Evolutionary conservation across 2,329 filamentous ascomycete genomes (phyloP).

Genomic region (Fusarium devonianum): DNA sequence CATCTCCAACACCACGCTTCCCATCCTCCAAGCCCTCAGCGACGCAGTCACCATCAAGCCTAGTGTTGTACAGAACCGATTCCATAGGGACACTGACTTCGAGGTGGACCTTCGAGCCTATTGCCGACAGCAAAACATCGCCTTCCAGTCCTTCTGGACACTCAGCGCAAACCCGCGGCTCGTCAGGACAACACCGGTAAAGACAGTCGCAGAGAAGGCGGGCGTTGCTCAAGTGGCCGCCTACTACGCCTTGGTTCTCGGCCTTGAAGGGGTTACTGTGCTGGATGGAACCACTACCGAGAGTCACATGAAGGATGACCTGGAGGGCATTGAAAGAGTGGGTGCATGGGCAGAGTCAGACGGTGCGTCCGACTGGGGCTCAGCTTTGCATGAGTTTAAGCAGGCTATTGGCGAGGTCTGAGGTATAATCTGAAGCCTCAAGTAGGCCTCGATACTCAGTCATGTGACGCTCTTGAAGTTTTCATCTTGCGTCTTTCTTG

Average conservation of each 20-base stretch:
- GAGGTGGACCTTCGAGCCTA: slow-evolving; percentile 66
- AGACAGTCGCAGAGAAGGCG: slow-evolving; percentile 53
- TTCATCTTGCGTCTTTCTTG: background rate
- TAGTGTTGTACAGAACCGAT: slow-evolving; percentile 78
- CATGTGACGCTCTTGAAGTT: background rate
- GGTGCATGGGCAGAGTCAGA: slow-evolving; percentile 53
- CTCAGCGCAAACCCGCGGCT: slow-evolving; percentile 56
- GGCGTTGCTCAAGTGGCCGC: slow-evolving; percentile 51
- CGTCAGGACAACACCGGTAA: slow-evolving; percentile 54
- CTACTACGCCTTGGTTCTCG: slow-evolving; percentile 58
- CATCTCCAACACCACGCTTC: slow-evolving; percentile 75
- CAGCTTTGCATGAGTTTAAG: slow-evolving; percentile 58
- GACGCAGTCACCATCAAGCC: slow-evolving; percentile 51
- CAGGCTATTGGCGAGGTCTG: slow-evolving; percentile 39
- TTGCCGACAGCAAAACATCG: slow-evolving; percentile 51
- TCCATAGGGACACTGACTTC: slow-evolving; percentile 65
- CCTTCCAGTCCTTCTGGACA: slow-evolving; percentile 64
- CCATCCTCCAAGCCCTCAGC: slow-evolving; percentile 62
- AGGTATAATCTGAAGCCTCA: background rate
- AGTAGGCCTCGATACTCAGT: background rate
- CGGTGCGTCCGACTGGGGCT: slow-evolving; percentile 56
- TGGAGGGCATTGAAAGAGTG: slow-evolving; percentile 53
- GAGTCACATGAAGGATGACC: slow-evolving; percentile 58
- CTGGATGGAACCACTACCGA: slow-evolving; percentile 56
- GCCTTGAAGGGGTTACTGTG: slow-evolving; percentile 51